Evolutionary conservation across 345 rosid genomes (phyloP).

Genomic region (Acer campestre): DNA sequence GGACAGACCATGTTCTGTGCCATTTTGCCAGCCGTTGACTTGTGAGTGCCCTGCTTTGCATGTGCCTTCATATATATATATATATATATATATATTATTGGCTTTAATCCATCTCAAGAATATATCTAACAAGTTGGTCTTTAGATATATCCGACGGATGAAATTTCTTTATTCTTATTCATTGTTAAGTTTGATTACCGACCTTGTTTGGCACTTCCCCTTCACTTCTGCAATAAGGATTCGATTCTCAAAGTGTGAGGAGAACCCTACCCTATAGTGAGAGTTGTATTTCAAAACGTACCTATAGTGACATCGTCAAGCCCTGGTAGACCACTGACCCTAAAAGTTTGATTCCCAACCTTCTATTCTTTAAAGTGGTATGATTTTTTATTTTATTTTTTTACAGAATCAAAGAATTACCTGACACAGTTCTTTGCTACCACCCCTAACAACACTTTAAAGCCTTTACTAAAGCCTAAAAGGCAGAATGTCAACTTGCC

Average conservation of each 20-base stretch:
- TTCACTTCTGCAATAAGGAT: too few relatives aligned
- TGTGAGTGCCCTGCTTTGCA: background rate
- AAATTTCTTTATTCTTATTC: too few relatives aligned
- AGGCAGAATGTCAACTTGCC: constrained; percentile 12
- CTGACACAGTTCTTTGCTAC: background rate
- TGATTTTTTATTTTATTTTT: background rate
- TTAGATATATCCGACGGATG: too few relatives aligned
- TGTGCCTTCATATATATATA: background rate
- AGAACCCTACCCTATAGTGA: too few relatives aligned
- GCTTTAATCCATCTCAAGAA: background rate
- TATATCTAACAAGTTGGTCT: too few relatives aligned
- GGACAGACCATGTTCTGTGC: background rate
- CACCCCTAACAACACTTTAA: background rate
- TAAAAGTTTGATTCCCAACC: background rate
- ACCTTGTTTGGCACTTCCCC: too few relatives aligned
- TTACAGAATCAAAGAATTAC: background rate
- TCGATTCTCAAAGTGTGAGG: too few relatives aligned
- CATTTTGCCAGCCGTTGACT: background rate
- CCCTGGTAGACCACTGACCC: too few relatives aligned
- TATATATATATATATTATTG: too few relatives aligned
- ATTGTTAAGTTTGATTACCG: too few relatives aligned
- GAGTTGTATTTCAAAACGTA: too few relatives aligned
- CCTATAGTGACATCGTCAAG: too few relatives aligned
- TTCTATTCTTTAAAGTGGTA: background rate
- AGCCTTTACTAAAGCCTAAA: background rate